These are phyloP conservation scores for Verticillium longisporum DNA, from an alignment of 2,329 filamentous ascomycete species.

Conservation along the genomic window DNA sequence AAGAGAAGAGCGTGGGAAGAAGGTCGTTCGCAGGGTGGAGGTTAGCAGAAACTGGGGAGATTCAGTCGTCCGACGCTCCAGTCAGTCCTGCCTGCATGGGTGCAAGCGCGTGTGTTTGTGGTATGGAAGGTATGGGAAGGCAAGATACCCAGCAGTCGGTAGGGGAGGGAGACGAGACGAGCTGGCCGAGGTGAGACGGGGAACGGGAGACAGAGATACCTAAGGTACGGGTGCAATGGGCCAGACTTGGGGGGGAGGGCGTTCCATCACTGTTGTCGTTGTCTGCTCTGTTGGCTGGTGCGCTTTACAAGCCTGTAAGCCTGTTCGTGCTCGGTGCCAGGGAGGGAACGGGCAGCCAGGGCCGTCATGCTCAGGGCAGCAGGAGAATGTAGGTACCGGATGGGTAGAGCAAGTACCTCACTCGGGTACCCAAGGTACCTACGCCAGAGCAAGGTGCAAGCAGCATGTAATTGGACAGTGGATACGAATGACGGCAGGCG, in stretches of 20 bases:
- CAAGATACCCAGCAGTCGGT: too few species aligned
- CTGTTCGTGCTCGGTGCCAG: neutral
- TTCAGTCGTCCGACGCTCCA: neutral
- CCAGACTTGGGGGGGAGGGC: neutral
- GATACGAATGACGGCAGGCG: neutral
- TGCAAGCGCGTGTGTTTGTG: neutral
- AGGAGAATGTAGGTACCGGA: too few species aligned
- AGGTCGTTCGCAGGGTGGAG: neutral
- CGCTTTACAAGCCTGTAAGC: neutral
- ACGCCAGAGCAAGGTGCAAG: neutral
- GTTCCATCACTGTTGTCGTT: neutral
- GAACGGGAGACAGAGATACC: neutral
- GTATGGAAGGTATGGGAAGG: constrained; percentile 3
- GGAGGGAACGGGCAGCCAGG: neutral
- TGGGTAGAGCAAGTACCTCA: too few species aligned
- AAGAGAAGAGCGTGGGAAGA: neutral
- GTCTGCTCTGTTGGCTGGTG: neutral
- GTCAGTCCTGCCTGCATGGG: neutral
- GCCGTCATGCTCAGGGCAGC: neutral
- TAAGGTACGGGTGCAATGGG: too few species aligned
- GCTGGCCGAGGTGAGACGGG: neutral
- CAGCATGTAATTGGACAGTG: neutral
- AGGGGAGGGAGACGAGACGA: constrained; percentile 1
- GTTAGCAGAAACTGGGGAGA: neutral
- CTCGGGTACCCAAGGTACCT: neutral